Evolutionary conservation across 78 protist genomes (phyloP).

Genomic region (Dictyostelium citrinum): DNA sequence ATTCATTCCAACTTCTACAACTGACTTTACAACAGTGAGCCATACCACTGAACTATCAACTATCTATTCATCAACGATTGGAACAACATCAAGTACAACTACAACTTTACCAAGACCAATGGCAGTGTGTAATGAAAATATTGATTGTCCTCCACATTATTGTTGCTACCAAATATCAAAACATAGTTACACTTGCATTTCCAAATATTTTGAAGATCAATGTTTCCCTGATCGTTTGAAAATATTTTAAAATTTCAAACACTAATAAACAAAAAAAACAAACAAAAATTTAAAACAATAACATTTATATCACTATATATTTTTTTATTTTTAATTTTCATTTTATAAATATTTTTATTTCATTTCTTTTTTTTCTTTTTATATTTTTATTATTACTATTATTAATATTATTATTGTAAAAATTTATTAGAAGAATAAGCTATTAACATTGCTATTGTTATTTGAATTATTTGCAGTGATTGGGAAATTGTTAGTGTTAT

Average conservation of each 20-base stretch:
- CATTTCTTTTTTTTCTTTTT: neutral
- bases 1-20: neutral
- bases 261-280: too few relatives aligned
- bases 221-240: neutral
- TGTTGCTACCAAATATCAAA: neutral
- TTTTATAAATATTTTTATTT: neutral
- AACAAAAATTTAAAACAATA: too few relatives aligned
- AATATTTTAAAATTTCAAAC: too few relatives aligned
- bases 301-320: neutral
- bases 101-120: neutral
- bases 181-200: neutral
- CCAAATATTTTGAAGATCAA: neutral
- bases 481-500: slow-evolving; percentile 20
- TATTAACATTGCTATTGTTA: slow-evolving; percentile 7
- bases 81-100: neutral
- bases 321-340: neutral
- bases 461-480: neutral
- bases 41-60: neutral
- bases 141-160: neutral
- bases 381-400: neutral
- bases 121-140: neutral
- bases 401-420: neutral
- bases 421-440: slow-evolving; percentile 10
- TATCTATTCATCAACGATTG: neutral
- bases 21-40: neutral